These are phyloP conservation scores for Solanum aculeatissimum DNA, from an alignment of 305 asterid genomes.

Conservation along the genomic window DNA sequence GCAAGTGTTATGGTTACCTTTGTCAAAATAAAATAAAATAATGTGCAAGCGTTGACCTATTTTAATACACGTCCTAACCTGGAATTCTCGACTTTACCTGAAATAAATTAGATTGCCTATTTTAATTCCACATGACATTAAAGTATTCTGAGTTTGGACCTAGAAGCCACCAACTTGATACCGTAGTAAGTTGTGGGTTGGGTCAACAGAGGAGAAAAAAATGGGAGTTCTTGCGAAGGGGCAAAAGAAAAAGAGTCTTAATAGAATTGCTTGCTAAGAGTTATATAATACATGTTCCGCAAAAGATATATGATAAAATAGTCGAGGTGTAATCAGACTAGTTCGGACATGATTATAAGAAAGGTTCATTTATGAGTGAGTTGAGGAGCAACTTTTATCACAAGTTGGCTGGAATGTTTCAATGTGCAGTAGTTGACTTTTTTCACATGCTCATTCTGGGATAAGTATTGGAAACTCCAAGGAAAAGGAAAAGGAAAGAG, in stretches of 20 bases:
- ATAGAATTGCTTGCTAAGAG: too few species aligned
- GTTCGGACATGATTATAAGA: not conserved
- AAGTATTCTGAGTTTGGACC: not conserved
- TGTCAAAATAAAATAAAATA: not conserved
- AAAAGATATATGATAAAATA: not conserved
- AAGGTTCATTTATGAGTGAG: not conserved
- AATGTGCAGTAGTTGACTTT: not conserved
- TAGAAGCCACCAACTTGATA: not conserved
- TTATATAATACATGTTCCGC: not conserved
- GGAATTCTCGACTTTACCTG: not conserved
- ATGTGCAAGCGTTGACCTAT: not conserved
- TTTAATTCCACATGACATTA: not conserved
- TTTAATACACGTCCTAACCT: not conserved
- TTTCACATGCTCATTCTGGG: not conserved
- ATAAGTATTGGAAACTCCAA: not conserved
- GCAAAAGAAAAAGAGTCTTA: not conserved
- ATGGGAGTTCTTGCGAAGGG: too few species aligned
- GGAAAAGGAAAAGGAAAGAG: not conserved
- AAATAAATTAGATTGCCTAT: not conserved
- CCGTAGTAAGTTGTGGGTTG: not conserved
- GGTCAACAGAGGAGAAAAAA: not conserved
- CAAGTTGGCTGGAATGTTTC: not conserved
- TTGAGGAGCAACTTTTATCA: not conserved
- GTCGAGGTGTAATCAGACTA: not conserved
- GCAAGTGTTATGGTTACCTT: not conserved